Conservation (phyloP, 352 stramenopile species). For the Phytophthora lateralis region DNA sequence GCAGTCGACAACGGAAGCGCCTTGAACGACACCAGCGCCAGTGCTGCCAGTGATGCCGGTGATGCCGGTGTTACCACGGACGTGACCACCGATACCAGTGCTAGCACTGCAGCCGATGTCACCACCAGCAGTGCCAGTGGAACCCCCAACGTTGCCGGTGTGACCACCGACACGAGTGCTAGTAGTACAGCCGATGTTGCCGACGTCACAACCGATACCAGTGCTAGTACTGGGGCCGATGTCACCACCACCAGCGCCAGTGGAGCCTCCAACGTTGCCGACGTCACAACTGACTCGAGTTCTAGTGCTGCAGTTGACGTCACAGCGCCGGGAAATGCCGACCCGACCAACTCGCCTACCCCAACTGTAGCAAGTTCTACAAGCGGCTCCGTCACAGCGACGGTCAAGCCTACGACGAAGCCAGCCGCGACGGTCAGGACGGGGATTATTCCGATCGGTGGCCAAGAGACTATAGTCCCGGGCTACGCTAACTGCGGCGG, state of each 20-base stretch:
- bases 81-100: not conserved
- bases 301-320: not conserved
- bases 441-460: constrained; percentile 9
- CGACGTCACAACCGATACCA: not conserved
- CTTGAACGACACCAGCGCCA: constrained; percentile 2
- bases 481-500: constrained; percentile 26
- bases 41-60: not conserved
- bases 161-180: not conserved
- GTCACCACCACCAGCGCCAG: not conserved
- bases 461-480: constrained; percentile 20
- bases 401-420: not conserved
- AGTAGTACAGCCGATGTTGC: not conserved
- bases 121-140: no score
- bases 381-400: not conserved
- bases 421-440: constrained; percentile 8
- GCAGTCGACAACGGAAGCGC: constrained; percentile 4
- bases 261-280: not conserved
- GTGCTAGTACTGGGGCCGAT: not conserved
- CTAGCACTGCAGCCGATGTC: not conserved
- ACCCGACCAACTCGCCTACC: not conserved
- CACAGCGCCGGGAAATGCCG: not conserved
- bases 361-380: not conserved
- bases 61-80: not conserved
- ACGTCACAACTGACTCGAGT: not conserved
- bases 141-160: not conserved